Evolutionary conservation across 495 filamentous ascomycete species (phyloP).

Genomic region (Hypoxylon fragiforme): DNA sequence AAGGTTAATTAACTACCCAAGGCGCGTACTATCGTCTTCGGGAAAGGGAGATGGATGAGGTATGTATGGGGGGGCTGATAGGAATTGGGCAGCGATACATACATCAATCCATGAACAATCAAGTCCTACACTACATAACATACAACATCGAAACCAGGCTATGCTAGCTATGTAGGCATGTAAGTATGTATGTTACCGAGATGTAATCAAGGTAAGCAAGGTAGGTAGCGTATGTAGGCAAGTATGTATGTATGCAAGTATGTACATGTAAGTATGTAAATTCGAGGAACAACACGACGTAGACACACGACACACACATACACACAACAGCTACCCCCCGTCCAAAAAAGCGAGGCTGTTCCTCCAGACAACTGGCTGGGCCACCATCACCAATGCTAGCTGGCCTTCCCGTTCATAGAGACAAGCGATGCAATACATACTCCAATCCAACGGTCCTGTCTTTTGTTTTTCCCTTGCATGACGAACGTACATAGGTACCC

Average conservation of each 20-base stretch:
- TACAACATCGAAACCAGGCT: no score
- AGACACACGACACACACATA: not conserved
- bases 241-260: not conserved
- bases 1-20: slow-evolving; percentile 1
- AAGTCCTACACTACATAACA: no score
- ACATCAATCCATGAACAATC: no score
- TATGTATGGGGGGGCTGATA: not conserved
- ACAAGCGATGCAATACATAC: slow-evolving; percentile 12
- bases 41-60: not conserved
- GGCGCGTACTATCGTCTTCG: slow-evolving; percentile 16
- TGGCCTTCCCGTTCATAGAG: not conserved
- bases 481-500: no score
- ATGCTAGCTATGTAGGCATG: no score
- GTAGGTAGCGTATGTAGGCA: not conserved
- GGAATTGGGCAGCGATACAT: slow-evolving; percentile 37
- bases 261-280: not conserved
- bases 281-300: not conserved
- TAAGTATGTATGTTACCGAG: not conserved
- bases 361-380: slow-evolving; percentile 27
- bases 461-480: no score
- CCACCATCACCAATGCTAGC: slow-evolving; percentile 17
- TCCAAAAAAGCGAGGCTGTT: slow-evolving; percentile 22
- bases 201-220: not conserved
- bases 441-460: slow-evolving; percentile 11
- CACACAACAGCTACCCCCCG: no score